Evolutionary conservation across 805 yeast genomes (phyloP).

Genomic region (Yamadazyma sp.): DNA sequence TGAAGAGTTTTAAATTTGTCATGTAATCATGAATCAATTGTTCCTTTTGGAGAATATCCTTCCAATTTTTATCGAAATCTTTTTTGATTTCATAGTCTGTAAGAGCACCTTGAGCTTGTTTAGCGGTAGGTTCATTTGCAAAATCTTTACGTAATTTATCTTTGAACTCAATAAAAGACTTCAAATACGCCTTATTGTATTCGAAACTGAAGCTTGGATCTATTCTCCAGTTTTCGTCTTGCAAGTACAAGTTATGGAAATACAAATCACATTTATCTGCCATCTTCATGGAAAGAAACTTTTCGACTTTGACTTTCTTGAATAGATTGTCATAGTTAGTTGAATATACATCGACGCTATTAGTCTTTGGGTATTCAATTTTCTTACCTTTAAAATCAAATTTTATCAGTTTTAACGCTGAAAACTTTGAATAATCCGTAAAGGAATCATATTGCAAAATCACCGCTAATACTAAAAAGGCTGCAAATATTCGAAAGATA

Average conservation of each 20-base stretch:
- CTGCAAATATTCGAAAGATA: neutral
- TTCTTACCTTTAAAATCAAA: neutral
- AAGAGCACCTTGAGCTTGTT: conserved; percentile 7
- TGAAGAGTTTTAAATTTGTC: conserved; percentile 21
- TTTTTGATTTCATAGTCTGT: conserved; percentile 8
- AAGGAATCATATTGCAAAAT: conserved; percentile 2
- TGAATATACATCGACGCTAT: conserved; percentile 4
- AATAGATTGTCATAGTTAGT: conserved; percentile 10
- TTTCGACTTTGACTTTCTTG: conserved; percentile 4
- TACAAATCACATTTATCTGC: conserved; percentile 21
- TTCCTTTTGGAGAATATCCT: conserved; percentile 14
- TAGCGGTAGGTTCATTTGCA: conserved; percentile 1
- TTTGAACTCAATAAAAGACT: conserved; percentile 10
- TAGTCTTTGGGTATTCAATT: neutral
- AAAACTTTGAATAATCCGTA: neutral
- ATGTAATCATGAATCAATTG: conserved; percentile 22
- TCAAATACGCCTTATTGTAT: conserved; percentile 14
- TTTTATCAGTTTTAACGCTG: conserved; percentile 1
- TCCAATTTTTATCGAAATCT: conserved; percentile 13
- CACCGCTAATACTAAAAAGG: neutral
- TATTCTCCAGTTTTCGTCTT: conserved; percentile 15
- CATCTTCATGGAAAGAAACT: conserved; percentile 8
- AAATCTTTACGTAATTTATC: conserved; percentile 6
- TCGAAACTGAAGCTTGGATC: conserved; percentile 16
- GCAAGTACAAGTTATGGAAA: conserved; percentile 15